A percentile compares a stretch with the other conserved stretches of the same genome.
Conservation (phyloP, 306 rosid species). For the Trifolium subterraneum region DNA sequence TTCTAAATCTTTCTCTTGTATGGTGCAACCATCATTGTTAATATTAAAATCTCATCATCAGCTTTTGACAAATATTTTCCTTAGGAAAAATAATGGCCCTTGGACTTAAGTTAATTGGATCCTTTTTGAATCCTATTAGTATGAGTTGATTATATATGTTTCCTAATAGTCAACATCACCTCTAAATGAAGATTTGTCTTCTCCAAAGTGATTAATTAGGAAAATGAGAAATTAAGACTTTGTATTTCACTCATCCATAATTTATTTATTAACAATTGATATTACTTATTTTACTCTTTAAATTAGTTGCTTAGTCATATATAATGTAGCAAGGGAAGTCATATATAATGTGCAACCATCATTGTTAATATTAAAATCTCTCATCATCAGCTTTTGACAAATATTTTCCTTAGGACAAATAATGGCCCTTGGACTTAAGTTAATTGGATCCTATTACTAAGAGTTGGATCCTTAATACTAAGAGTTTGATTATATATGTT, state of each 20-base stretch:
- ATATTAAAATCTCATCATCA: slow-evolving; percentile 34
- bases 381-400: slow-evolving; percentile 51
- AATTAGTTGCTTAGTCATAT: too few relatives aligned
- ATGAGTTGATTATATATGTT: not conserved
- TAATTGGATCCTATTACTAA: not conserved
- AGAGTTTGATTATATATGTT: not conserved
- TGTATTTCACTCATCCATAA: too few relatives aligned
- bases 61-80: slow-evolving; percentile 48
- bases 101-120: slow-evolving; percentile 1
- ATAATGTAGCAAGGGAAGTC: too few relatives aligned
- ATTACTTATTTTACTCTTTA: too few relatives aligned
- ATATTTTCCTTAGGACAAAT: slow-evolving; percentile 31
- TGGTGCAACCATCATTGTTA: slow-evolving; percentile 43
- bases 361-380: slow-evolving; percentile 25
- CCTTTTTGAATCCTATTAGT: not conserved
- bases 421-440: slow-evolving; percentile 20
- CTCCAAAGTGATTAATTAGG: not conserved
- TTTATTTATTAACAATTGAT: too few relatives aligned
- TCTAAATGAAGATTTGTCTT: not conserved
- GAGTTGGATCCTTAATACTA: too few relatives aligned
- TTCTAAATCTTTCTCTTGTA: slow-evolving; percentile 41
- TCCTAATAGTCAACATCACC: not conserved
- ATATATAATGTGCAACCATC: slow-evolving; percentile 46
- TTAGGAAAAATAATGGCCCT: slow-evolving; percentile 29
- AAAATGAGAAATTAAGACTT: too few relatives aligned